phyloP scores from a whole-genome alignment of 768 basidiomycete species.

The Phaeotremella skinneri region DNA sequence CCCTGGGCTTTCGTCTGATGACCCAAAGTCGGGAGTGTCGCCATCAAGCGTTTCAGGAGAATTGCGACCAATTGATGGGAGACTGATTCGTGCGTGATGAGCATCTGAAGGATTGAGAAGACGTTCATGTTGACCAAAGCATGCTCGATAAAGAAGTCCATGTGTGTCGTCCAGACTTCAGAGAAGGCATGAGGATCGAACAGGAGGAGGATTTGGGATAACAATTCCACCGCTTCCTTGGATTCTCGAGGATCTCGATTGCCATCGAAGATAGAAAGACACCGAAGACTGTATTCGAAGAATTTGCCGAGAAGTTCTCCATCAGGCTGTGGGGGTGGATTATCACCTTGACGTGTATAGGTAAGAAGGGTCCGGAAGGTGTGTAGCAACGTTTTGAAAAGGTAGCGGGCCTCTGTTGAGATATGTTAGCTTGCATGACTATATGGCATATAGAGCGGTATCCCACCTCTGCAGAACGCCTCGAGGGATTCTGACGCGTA shows the following conservation, averaged over 20 bases:
- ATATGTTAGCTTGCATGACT: neutral
- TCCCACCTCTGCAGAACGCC: constrained; percentile 72
- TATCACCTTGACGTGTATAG: constrained; percentile 72
- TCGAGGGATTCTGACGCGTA: constrained; percentile 76
- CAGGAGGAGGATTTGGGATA: constrained; percentile 70
- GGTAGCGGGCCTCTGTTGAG: constrained; percentile 69
- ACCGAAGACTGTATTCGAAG: constrained; percentile 78
- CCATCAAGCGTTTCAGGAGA: constrained; percentile 79
- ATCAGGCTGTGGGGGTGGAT: constrained; percentile 66
- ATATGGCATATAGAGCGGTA: neutral
- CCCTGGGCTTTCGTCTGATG: constrained; percentile 72
- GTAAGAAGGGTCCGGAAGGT: constrained; percentile 77
- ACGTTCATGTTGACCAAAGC: constrained; percentile 73
- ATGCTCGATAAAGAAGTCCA: constrained; percentile 82
- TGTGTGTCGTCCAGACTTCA: constrained; percentile 91
- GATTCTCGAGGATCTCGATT: constrained; percentile 57
- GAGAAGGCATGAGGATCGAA: constrained; percentile 89
- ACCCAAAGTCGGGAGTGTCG: constrained; percentile 75
- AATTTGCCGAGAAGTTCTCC: constrained; percentile 82
- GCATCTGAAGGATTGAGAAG: constrained; percentile 76
- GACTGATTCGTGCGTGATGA: constrained; percentile 73
- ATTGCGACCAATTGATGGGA: constrained; percentile 82
- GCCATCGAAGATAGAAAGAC: constrained; percentile 72
- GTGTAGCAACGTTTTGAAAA: constrained; percentile 84
- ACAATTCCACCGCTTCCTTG: constrained; percentile 79